Conservation (phyloP, 805 yeast genomes). For the Teunomyces barrocoloradensis region DNA sequence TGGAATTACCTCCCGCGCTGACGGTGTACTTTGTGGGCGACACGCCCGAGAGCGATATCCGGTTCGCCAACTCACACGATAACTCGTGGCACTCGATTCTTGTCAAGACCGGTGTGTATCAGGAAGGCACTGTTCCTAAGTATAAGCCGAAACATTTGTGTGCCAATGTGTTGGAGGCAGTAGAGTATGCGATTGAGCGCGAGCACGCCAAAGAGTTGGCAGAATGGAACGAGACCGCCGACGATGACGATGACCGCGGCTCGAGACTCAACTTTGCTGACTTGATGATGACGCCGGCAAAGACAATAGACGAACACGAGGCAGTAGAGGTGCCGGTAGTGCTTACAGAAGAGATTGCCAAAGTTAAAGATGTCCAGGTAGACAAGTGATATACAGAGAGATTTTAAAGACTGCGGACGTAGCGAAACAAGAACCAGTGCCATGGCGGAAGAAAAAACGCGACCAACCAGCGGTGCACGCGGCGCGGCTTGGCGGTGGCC, state of each 20-base stretch:
- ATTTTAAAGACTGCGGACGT: not conserved
- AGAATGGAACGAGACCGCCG: conserved; percentile 62
- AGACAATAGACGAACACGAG: conserved; percentile 35
- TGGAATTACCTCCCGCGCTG: conserved; percentile 75
- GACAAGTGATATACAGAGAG: not conserved
- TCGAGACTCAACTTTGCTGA: conserved; percentile 43
- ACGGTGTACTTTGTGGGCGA: conserved; percentile 89
- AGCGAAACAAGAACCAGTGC: conserved; percentile 23
- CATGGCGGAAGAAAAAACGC: conserved; percentile 30
- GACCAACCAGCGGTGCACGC: conserved; percentile 10
- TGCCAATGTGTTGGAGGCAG: conserved; percentile 77
- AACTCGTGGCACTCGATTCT: conserved; percentile 80
- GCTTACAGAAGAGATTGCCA: conserved; percentile 42
- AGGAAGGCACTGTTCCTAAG: conserved; percentile 75
- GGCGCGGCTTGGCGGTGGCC: conserved; percentile 9
- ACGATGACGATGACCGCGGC: conserved; percentile 26
- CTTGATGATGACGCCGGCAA: conserved; percentile 40
- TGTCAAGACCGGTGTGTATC: conserved; percentile 85
- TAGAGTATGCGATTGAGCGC: conserved; percentile 76
- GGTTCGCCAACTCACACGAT: conserved; percentile 86
- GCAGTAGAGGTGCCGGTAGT: conserved; percentile 50
- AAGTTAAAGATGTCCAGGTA: conserved; percentile 33
- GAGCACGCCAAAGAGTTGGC: conserved; percentile 70
- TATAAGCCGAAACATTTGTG: conserved; percentile 74
- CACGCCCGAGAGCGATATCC: conserved; percentile 84